A percentile compares a stretch with the other conserved stretches of the same genome.
phyloP scores from a whole-genome alignment of 495 filamentous ascomycete species.

The Aspergillus funiculosus region DNA sequence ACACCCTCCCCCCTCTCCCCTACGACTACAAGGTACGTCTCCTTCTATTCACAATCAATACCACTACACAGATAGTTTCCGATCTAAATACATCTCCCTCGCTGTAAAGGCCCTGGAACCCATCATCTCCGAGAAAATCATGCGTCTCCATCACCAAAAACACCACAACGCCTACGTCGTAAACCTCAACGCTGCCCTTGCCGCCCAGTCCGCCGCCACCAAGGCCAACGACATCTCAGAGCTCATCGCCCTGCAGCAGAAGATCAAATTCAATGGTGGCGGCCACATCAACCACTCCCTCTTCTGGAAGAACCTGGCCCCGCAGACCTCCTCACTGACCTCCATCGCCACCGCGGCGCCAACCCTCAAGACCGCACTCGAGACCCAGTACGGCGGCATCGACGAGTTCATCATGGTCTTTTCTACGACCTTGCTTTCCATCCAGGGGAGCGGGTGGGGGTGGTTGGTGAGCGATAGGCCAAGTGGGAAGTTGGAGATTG shows the following conservation, averaged over 20 bases:
- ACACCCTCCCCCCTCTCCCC: slow-evolving; percentile 37
- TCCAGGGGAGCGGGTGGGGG: slow-evolving; percentile 92
- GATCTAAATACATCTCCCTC: slow-evolving; percentile 2
- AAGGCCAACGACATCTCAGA: slow-evolving; percentile 43
- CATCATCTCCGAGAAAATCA: slow-evolving; percentile 88
- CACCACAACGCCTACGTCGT: slow-evolving; percentile 65
- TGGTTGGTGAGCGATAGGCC: slow-evolving; percentile 79
- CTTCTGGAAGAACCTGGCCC: slow-evolving; percentile 88
- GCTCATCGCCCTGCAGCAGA: slow-evolving; percentile 69
- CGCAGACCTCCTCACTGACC: slow-evolving; percentile 56
- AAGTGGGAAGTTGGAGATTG: slow-evolving; percentile 61
- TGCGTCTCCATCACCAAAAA: slow-evolving; percentile 74
- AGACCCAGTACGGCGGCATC: slow-evolving; percentile 63
- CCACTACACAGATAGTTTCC: neutral
- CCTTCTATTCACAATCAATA: neutral
- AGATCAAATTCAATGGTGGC: slow-evolving; percentile 93
- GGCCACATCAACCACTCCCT: slow-evolving; percentile 90
- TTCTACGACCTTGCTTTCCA: slow-evolving; percentile 62
- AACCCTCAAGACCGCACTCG: slow-evolving; percentile 53
- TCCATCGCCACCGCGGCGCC: slow-evolving; percentile 55
- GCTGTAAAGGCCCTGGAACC: slow-evolving; percentile 85
- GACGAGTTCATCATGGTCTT: slow-evolving; percentile 65
- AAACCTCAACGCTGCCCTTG: slow-evolving; percentile 50
- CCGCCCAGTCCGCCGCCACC: slow-evolving; percentile 46
- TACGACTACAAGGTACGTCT: slow-evolving; percentile 39